Conservation (phyloP, 2,329 filamentous ascomycete species). For the Fusarium gaditjirri region DNA sequence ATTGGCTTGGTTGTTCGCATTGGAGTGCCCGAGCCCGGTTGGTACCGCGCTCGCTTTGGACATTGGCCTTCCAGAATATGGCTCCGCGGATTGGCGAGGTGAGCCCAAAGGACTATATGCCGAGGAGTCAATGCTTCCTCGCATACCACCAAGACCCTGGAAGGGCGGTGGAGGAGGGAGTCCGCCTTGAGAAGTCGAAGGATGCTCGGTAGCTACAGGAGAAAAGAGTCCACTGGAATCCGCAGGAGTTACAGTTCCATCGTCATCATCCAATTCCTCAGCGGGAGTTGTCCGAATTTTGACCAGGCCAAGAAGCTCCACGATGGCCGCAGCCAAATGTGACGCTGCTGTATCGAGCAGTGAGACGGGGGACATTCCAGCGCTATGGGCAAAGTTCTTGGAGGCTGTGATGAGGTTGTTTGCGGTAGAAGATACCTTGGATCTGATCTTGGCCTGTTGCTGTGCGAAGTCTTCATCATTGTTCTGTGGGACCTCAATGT, state of each 20-base stretch:
- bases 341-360: constrained; percentile 92
- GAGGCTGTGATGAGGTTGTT: constrained; percentile 96
- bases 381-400: constrained; percentile 87
- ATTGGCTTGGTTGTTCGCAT: constrained; percentile 52
- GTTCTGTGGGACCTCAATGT: constrained; percentile 71
- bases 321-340: constrained; percentile 84
- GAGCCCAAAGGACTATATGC: constrained; percentile 79
- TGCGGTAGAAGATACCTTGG: constrained; percentile 87
- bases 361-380: constrained; percentile 91
- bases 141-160: constrained; percentile 65
- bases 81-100: constrained; percentile 67
- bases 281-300: constrained; percentile 83
- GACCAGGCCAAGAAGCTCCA: constrained; percentile 84
- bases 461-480: constrained; percentile 65
- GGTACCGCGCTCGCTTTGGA: constrained; percentile 46
- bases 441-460: constrained; percentile 77
- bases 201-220: constrained; percentile 58
- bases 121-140: constrained; percentile 75
- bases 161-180: constrained; percentile 66
- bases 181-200: constrained; percentile 49
- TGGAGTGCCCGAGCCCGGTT: constrained; percentile 52
- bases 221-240: constrained; percentile 77
- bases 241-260: constrained; percentile 71
- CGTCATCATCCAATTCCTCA: constrained; percentile 81
- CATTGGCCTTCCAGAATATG: constrained; percentile 50